phyloP scores from a whole-genome alignment of 2,329 filamentous ascomycete genomes.

The Lasiodiplodia theobromae region DNA sequence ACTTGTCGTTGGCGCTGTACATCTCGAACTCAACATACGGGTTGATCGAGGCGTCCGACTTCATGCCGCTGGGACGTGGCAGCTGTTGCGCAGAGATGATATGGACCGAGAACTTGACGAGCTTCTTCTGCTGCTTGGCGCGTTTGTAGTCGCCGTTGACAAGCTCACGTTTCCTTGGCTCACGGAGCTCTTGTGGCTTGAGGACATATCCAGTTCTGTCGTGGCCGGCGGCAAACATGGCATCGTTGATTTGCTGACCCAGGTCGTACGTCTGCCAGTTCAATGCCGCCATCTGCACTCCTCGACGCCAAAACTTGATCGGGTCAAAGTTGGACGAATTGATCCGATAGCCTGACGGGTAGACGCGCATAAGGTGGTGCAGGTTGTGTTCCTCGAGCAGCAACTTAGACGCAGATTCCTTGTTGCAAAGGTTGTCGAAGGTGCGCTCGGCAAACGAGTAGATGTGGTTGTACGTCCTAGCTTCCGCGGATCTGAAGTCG shows the following conservation, averaged over 20 bases:
- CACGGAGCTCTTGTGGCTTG: conserved; percentile 84
- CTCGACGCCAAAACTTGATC: conserved; percentile 89
- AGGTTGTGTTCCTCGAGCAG: conserved; percentile 89
- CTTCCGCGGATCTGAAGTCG: conserved; percentile 78
- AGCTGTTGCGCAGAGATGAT: conserved; percentile 95
- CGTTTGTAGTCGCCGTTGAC: conserved; percentile 59
- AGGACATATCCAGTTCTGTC: conserved; percentile 92
- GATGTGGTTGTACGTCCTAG: conserved; percentile 90
- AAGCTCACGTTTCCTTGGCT: conserved; percentile 37
- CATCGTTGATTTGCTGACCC: conserved; percentile 94
- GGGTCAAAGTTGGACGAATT: conserved; percentile 95
- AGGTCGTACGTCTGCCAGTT: conserved; percentile 99
- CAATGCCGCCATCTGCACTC: conserved; percentile 95
- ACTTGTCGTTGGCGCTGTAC: conserved; percentile 91
- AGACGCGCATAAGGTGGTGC: conserved; percentile 90
- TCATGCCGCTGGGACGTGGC: conserved; percentile 78
- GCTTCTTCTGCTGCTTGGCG: conserved; percentile 76
- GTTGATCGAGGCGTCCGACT: conserved; percentile 79
- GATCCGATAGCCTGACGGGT: conserved; percentile 82
- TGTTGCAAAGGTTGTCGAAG: conserved; percentile 81
- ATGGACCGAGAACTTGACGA: conserved; percentile 84
- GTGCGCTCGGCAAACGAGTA: conserved; percentile 92
- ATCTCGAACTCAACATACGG: conserved; percentile 96
- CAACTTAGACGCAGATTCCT: conserved; percentile 76
- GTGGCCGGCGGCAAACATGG: conserved; percentile 91